Conservation (phyloP, 2,329 filamentous ascomycete species). For the Fusarium liriodendri region DNA sequence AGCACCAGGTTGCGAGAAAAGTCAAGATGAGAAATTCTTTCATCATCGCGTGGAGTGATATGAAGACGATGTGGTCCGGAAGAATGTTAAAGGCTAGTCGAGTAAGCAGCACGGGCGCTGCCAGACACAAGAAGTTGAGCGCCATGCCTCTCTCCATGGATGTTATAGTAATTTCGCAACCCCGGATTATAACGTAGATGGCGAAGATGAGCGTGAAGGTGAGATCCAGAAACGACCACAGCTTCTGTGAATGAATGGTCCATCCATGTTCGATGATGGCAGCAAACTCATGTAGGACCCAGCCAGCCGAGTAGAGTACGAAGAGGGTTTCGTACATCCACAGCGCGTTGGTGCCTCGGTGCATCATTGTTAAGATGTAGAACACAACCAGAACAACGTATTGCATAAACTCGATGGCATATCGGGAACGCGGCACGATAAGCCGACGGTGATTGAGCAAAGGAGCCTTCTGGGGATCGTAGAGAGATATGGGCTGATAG, state of each 20-base stretch:
- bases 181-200: neutral
- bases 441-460: neutral
- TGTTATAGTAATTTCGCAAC: neutral
- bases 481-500: neutral
- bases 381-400: neutral
- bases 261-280: neutral
- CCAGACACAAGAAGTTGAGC: neutral
- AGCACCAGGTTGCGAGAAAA: neutral
- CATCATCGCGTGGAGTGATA: neutral
- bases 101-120: neutral
- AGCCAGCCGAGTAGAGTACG: neutral
- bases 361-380: neutral
- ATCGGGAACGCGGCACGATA: neutral
- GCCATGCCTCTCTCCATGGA: neutral
- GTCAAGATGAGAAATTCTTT: neutral
- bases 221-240: neutral
- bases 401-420: neutral
- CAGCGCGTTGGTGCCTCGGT: neutral
- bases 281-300: neutral
- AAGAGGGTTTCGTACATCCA: neutral
- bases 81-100: neutral
- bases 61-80: neutral
- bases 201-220: neutral
- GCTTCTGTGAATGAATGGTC: neutral
- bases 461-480: neutral